Evolutionary conservation across 805 yeast species (phyloP), one percentile per base, ranked within the genome.

Genomic region (Candida anglica): DNA sequence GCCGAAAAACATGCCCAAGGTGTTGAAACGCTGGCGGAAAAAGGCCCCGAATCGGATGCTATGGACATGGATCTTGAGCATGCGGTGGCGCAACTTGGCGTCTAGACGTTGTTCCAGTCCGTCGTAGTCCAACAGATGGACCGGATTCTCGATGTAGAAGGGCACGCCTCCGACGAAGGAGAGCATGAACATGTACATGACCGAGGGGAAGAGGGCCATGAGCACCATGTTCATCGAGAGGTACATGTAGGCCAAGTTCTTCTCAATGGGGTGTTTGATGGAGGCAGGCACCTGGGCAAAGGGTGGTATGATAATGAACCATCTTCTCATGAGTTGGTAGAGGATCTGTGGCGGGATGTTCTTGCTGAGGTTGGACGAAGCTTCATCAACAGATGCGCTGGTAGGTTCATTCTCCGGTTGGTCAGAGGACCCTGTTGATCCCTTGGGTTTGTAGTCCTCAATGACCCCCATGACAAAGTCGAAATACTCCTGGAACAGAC

Each of bases 231-330:
- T 30, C 26, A 55, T 29, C 2, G 48, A 25, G 13, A 33, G 21
- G 31, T 36, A 52, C 5, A 52, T 37, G 19, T 38, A 26, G 26
- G 46, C 34, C 5, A 49, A 17, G 2, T 43, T 17, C 6, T 35
- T 32, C 16, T 40, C 50, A 5, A 40, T 17, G 10, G 48, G 46
- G 27, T 44, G 46, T 3, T 20, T 35, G 3, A 41, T 14, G 14
- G 27, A 23, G 6, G 32, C 36, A n/a, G 42, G 15, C 1, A 44
- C 19, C 13, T 38, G 46, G 9, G 49, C 33, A 11, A 36, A 39
- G n/a, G 53, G 40, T 0, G 60, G 58, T 6, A 43, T 20, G 9
- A 48, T 51, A 8, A 47, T 39, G 7, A 49, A 37, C 53, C 55
- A 53, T 7, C 37, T 39, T 24, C 58, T 33, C 8, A 55, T 34